Evolutionary conservation across 1,284 basidiomycete species (phyloP), one percentile per base, ranked within the genome.

Genomic region (Cutaneotrichosporon sp.): DNA sequence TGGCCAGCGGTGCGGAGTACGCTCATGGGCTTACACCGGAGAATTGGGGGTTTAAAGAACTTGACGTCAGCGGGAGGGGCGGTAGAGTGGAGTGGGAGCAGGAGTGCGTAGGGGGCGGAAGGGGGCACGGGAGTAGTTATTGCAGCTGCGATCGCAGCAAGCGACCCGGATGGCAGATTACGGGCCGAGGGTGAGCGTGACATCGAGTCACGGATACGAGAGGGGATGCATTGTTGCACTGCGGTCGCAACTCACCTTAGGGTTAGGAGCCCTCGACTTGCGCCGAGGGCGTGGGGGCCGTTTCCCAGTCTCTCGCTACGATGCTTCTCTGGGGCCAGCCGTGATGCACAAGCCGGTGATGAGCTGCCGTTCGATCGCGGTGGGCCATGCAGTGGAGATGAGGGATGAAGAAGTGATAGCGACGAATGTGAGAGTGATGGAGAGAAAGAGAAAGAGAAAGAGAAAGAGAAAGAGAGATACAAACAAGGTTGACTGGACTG

Each of bases 211-310:
- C n/a, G n/a, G n/a, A n/a, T n/a, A n/a, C n/a, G n/a, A n/a, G n/a
- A n/a, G n/a, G n/a, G n/a, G n/a, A n/a, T n/a, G n/a, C n/a, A n/a
- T n/a, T n/a, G n/a, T n/a, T n/a, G n/a, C n/a, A n/a, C n/a, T n/a
- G n/a, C n/a, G n/a, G n/a, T n/a, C n/a, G n/a, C n/a, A n/a, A 20
- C 46, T 29, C 34, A 51, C 54, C 54, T 55, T 55, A 55, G 54
- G 54, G 54, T 55, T 55, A 55, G 54, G 32, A 45, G 49, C 54
- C 44, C 38, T 43, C 47, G 33, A 44, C 35, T 27, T 14, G 38
- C 26, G 35, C 16, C 31, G 34, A 29, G 19, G 35, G 31, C 41
- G 37, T 24, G 35, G 24, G 52, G 47, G 47, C 47, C 22, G 41
- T 41, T 35, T 17, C 14, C 20, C n/a, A 17, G 11, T 17, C 42